phyloP scores from a whole-genome alignment of 179 eudicot genomes.

The Silene coronaria region DNA sequence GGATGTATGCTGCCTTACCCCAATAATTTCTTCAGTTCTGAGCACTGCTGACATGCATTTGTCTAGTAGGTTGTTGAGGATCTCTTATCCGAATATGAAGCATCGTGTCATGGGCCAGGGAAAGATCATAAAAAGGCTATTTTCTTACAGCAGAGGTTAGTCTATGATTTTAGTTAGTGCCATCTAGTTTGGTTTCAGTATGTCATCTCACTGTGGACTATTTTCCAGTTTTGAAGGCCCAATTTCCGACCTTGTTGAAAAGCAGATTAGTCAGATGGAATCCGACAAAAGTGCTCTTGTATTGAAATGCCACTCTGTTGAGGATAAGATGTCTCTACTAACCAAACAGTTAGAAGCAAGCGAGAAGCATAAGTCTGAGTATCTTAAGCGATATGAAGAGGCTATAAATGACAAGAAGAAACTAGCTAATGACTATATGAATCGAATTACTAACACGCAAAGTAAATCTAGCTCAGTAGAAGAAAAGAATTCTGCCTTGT shows the following conservation, averaged over 20 bases:
- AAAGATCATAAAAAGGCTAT: conserved; percentile 62
- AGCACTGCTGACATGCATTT: conserved; percentile 11
- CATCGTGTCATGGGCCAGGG: conserved; percentile 78
- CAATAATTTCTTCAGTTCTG: conserved; percentile 1
- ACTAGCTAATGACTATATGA: conserved; percentile 70
- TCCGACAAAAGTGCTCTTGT: conserved; percentile 64
- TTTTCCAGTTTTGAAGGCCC: conserved; percentile 79
- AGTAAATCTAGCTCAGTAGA: conserved; percentile 67
- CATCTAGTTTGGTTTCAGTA: neutral
- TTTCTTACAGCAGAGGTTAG: conserved; percentile 79
- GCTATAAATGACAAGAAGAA: conserved; percentile 80
- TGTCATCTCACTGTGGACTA: conserved; percentile 17
- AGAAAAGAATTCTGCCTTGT: conserved; percentile 62
- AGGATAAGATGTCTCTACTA: conserved; percentile 68
- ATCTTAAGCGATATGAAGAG: conserved; percentile 81
- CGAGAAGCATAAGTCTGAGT: conserved; percentile 81
- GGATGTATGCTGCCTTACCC: neutral
- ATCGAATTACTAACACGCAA: conserved; percentile 60
- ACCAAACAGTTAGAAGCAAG: conserved; percentile 89
- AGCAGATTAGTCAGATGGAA: conserved; percentile 70
- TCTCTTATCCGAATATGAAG: conserved; percentile 66
- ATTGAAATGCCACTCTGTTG: conserved; percentile 68
- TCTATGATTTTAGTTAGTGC: neutral
- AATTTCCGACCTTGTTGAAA: conserved; percentile 67
- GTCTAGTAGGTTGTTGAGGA: conserved; percentile 64